Conservation (phyloP, 2,329 filamentous ascomycete genomes). For the Aureobasidium sp. region DNA sequence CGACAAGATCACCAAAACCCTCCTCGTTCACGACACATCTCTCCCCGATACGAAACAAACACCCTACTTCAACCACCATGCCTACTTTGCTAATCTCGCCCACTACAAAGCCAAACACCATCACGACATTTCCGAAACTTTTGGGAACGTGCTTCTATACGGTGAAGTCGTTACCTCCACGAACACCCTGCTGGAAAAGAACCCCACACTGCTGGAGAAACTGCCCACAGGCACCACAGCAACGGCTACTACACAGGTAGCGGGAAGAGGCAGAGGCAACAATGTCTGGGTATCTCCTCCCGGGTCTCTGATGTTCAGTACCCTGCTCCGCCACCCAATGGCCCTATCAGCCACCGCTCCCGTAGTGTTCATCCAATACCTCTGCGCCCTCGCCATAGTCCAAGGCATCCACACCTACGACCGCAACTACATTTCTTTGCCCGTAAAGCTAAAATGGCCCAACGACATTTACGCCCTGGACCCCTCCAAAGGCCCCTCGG, state of each 20-base stretch:
- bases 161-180: slow-evolving; percentile 91
- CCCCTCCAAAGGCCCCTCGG: slow-evolving; percentile 19
- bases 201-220: slow-evolving; percentile 65
- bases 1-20: slow-evolving; percentile 61
- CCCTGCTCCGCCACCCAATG: slow-evolving; percentile 75
- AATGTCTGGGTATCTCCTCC: slow-evolving; percentile 95
- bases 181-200: slow-evolving; percentile 91
- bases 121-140: slow-evolving; percentile 33
- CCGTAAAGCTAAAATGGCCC: slow-evolving; percentile 91
- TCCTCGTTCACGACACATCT: slow-evolving; percentile 63
- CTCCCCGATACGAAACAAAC: slow-evolving; percentile 67
- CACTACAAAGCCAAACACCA: slow-evolving; percentile 49
- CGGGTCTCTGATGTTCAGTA: slow-evolving; percentile 81
- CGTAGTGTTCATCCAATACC: slow-evolving; percentile 89
- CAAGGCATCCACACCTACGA: slow-evolving; percentile 77
- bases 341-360: slow-evolving; percentile 65
- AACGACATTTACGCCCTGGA: slow-evolving; percentile 66
- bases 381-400: slow-evolving; percentile 80
- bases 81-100: slow-evolving; percentile 66
- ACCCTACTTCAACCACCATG: slow-evolving; percentile 76
- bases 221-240: slow-evolving; percentile 83
- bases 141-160: slow-evolving; percentile 75
- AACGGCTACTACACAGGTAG: slow-evolving; percentile 79
- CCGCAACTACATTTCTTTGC: slow-evolving; percentile 62
- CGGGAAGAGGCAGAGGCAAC: slow-evolving; percentile 76